Evolutionary conservation across 1,284 basidiomycete genomes (phyloP).

Genomic region (Ceratorhiza oryzae-sativae): DNA sequence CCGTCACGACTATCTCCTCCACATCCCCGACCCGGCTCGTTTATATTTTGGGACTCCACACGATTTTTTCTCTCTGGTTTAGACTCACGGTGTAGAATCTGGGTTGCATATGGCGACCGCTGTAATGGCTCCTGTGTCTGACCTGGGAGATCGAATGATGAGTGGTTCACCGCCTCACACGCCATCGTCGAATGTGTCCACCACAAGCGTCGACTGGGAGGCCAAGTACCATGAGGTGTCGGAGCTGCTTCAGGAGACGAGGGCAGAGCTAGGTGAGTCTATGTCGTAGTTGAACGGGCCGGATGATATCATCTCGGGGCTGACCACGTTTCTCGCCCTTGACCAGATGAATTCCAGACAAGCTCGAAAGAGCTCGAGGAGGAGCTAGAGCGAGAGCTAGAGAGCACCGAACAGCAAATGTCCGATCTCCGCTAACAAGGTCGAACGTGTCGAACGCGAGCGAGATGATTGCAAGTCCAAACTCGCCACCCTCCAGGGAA

Average conservation of each 20-base stretch:
- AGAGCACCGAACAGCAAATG: conserved; percentile 85
- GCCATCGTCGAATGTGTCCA: conserved; percentile 28
- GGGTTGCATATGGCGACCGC: conserved; percentile 20
- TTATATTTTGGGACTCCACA: not conserved
- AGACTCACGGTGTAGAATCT: not conserved
- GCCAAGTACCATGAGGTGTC: conserved; percentile 84
- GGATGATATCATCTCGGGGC: conserved; percentile 38
- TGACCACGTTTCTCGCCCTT: not conserved
- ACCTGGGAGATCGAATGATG: conserved; percentile 14
- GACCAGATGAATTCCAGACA: conserved; percentile 80
- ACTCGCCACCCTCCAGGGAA: conserved; percentile 88
- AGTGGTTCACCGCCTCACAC: conserved; percentile 27
- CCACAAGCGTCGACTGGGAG: conserved; percentile 67
- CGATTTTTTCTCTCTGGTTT: not conserved
- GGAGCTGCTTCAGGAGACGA: conserved; percentile 85
- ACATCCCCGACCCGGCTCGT: not conserved
- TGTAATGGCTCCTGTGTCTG: conserved; percentile 10
- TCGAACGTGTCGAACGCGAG: conserved; percentile 76
- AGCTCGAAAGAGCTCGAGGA: conserved; percentile 93
- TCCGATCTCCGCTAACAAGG: conserved; percentile 79
- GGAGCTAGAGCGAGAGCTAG: conserved; percentile 88
- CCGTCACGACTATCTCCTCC: not conserved
- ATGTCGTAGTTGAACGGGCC: conserved; percentile 45
- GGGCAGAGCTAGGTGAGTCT: conserved; percentile 66
- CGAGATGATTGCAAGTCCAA: conserved; percentile 94